A percentile compares a stretch with the other conserved stretches of the same genome.
Conservation (phyloP, 148 eudicot genomes). For the Persicaria maculosa region DNA sequence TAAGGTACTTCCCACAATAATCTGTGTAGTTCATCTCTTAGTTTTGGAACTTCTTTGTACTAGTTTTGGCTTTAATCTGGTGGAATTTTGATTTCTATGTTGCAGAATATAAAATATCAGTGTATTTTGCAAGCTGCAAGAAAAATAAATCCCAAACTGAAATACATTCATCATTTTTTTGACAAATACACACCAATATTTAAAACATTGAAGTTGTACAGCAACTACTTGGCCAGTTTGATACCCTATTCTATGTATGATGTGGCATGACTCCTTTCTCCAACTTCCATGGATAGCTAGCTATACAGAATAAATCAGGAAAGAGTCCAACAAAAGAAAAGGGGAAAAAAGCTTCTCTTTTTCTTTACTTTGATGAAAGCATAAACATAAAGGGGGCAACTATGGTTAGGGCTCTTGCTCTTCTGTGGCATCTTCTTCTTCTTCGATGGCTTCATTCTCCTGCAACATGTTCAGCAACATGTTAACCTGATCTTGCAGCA, state of each 20-base stretch:
- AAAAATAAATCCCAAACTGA: not conserved
- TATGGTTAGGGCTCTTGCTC: not conserved
- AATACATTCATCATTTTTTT: not conserved
- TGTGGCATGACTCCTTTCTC: too few species aligned
- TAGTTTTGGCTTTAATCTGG: too few species aligned
- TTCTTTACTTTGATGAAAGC: not conserved
- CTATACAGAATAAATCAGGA: too few species aligned
- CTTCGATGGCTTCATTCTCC: constrained; percentile 41
- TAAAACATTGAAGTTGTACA: not conserved
- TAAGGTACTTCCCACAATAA: not conserved
- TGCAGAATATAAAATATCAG: too few species aligned
- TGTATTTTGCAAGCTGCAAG: not conserved
- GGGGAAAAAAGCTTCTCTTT: not conserved
- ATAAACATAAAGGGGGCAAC: not conserved
- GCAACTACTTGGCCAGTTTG: not conserved
- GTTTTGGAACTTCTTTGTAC: too few species aligned
- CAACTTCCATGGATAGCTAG: too few species aligned
- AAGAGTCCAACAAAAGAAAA: not conserved
- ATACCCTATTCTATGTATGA: not conserved
- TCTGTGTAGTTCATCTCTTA: not conserved
- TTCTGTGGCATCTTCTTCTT: constrained; percentile 23
- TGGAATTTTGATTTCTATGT: too few species aligned
- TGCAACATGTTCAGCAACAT: constrained; percentile 93
- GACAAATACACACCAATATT: not conserved
- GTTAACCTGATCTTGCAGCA: constrained; percentile 80